phyloP scores from a whole-genome alignment of 257 asterid species.

The Solanum chilense region DNA sequence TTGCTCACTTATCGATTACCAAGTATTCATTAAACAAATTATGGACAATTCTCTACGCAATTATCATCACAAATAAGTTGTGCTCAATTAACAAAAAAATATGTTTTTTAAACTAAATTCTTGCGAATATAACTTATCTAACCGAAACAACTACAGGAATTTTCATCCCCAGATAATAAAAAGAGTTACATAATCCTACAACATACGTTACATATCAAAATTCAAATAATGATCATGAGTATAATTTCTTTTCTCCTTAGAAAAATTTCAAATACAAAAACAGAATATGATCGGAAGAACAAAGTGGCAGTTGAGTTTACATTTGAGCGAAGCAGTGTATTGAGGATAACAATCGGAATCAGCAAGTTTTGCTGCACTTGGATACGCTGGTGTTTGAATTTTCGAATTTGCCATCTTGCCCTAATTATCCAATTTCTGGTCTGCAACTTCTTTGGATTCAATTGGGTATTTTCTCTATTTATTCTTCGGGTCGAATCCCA shows the following conservation, averaged over 20 bases:
- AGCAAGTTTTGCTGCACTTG: conserved; percentile 63
- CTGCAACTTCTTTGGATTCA: background rate
- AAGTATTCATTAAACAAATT: background rate
- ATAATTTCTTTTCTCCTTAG: background rate
- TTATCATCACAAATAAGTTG: background rate
- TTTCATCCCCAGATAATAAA: background rate
- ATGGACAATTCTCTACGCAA: background rate
- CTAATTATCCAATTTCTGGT: background rate
- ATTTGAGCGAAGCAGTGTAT: conserved; percentile 86
- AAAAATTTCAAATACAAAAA: background rate
- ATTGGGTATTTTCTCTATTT: background rate
- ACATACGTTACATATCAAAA: background rate
- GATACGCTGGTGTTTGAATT: conserved; percentile 43
- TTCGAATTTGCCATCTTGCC: conserved; percentile 44
- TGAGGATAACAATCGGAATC: conserved; percentile 75
- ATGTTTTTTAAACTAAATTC: background rate
- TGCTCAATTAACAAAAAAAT: background rate
- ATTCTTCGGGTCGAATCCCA: background rate
- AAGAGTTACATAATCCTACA: background rate
- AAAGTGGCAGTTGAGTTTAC: conserved; percentile 16
- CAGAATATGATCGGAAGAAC: background rate
- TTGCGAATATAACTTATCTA: background rate
- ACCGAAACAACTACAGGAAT: background rate
- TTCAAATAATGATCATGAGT: background rate
- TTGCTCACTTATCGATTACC: background rate